Evolutionary conservation across 768 basidiomycete species (phyloP).

Genomic region (Paxillus rubicundulus): DNA sequence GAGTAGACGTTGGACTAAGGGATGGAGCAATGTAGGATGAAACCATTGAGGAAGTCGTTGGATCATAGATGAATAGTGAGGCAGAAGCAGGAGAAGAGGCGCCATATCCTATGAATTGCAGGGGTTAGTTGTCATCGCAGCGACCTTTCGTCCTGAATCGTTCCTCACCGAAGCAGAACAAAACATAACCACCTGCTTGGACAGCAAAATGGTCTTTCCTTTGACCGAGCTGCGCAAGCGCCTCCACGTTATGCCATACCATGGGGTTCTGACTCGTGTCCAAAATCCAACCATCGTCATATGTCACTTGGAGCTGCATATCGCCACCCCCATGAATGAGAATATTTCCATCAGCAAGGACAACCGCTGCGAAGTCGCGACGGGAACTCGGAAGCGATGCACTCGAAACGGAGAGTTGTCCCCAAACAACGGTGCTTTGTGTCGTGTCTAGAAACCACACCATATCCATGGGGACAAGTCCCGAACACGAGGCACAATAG

Average conservation of each 20-base stretch:
- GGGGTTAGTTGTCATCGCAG: slow-evolving; percentile 24
- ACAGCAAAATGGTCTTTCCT: slow-evolving; percentile 77
- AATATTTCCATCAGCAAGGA: slow-evolving; percentile 50
- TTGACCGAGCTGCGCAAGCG: slow-evolving; percentile 55
- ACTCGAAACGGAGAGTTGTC: slow-evolving; percentile 36
- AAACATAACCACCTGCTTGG: slow-evolving; percentile 53
- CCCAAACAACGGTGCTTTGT: slow-evolving; percentile 48
- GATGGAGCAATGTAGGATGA: slow-evolving; percentile 39
- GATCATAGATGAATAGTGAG: slow-evolving; percentile 52
- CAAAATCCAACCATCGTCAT: slow-evolving; percentile 69
- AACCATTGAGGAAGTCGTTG: slow-evolving; percentile 37
- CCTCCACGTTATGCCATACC: slow-evolving; percentile 54
- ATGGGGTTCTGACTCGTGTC: slow-evolving; percentile 55
- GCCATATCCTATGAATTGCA: slow-evolving; percentile 24
- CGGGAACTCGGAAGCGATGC: slow-evolving; percentile 54
- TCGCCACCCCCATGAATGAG: slow-evolving; percentile 81
- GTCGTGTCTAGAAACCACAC: slow-evolving; percentile 67
- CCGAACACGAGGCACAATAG: slow-evolving; percentile 44
- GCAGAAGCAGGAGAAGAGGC: slow-evolving; percentile 44
- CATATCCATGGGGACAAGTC: slow-evolving; percentile 53
- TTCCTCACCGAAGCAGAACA: slow-evolving; percentile 79
- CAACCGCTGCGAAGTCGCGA: slow-evolving; percentile 57
- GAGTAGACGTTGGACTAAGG: slow-evolving; percentile 25
- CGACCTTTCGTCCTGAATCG: slow-evolving; percentile 5
- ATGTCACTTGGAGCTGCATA: slow-evolving; percentile 49